Evolutionary conservation across 768 basidiomycete genomes (phyloP).

Genomic region (Suillus cothurnatus): DNA sequence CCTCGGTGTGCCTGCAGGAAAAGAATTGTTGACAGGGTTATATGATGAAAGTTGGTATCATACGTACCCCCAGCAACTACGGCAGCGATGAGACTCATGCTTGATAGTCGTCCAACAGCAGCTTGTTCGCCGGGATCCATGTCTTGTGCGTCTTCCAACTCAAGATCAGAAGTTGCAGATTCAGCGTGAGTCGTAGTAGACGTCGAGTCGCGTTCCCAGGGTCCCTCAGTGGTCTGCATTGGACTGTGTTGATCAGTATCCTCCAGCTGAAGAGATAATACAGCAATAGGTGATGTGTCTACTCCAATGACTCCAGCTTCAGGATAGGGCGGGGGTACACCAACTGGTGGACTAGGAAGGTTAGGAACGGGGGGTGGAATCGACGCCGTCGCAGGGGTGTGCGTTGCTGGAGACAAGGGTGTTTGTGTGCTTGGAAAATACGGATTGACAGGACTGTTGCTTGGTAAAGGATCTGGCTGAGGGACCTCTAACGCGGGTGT

Average conservation of each 20-base stretch:
- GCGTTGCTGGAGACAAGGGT: slow-evolving; percentile 23
- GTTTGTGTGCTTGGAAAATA: slow-evolving; percentile 52
- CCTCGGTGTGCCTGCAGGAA: slow-evolving; percentile 50
- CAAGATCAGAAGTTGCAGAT: slow-evolving; percentile 16
- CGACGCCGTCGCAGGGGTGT: slow-evolving; percentile 25
- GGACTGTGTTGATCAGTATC: slow-evolving; percentile 10
- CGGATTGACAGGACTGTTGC: slow-evolving; percentile 40
- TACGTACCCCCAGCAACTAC: slow-evolving; percentile 75
- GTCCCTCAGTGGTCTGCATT: neutral
- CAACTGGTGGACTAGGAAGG: slow-evolving; percentile 15
- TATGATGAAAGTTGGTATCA: slow-evolving; percentile 10
- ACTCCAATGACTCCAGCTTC: slow-evolving; percentile 16
- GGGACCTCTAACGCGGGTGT: slow-evolving; percentile 33
- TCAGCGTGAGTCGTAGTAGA: neutral
- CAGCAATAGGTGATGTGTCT: slow-evolving; percentile 18
- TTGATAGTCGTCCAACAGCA: slow-evolving; percentile 81
- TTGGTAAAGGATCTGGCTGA: slow-evolving; percentile 10
- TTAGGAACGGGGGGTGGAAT: slow-evolving; percentile 13
- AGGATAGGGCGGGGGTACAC: slow-evolving; percentile 20
- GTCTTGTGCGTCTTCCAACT: slow-evolving; percentile 40
- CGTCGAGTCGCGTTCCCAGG: neutral
- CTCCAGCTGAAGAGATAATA: slow-evolving; percentile 21
- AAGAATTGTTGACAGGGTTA: slow-evolving; percentile 12
- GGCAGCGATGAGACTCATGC: slow-evolving; percentile 92
- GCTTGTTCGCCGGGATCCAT: slow-evolving; percentile 63